Percentiles rank a stretch among this genome's conserved stretches.
Evolutionary conservation across 2,329 filamentous ascomycete genomes (phyloP).

Genomic region (Conoideocrella luteorostrata): DNA sequence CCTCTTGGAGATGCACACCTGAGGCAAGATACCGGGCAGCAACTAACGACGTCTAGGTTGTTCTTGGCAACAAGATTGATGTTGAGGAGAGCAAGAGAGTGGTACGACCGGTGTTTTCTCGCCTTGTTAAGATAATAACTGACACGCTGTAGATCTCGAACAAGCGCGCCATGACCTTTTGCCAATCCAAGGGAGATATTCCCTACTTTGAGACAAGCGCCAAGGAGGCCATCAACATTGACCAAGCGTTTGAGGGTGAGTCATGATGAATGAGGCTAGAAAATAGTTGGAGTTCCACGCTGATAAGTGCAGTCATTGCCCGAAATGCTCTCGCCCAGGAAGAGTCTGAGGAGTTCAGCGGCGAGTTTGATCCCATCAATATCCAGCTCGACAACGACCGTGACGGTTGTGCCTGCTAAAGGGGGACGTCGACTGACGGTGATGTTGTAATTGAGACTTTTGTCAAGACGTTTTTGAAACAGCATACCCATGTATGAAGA

Average conservation of each 20-base stretch:
- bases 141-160: constrained; percentile 65
- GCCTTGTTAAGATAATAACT: background rate
- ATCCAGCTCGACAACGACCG: constrained; percentile 93
- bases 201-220: constrained; percentile 99
- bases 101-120: constrained; percentile 39
- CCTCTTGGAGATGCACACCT: no score
- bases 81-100: constrained; percentile 96
- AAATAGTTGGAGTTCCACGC: no score
- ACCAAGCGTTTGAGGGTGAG: constrained; percentile 67
- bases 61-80: constrained; percentile 98
- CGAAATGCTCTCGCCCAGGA: constrained; percentile 93
- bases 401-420: constrained; percentile 86
- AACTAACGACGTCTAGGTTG: constrained; percentile 53
- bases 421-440: constrained; percentile 3
- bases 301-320: constrained; percentile 66
- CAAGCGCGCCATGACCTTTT: constrained; percentile 95
- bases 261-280: no score
- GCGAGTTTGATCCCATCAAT: constrained; percentile 97
- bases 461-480: background rate
- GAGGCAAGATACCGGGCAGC: no score
- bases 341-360: constrained; percentile 95
- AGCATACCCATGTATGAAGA: constrained; percentile 10
- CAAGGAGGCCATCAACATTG: constrained; percentile 97
- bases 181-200: constrained; percentile 93
- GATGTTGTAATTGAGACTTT: constrained; percentile 1